A percentile compares a stretch with the other conserved stretches of the same genome.
phyloP scores from a whole-genome alignment of 768 basidiomycete species.

The Suillus cothurnatus region DNA sequence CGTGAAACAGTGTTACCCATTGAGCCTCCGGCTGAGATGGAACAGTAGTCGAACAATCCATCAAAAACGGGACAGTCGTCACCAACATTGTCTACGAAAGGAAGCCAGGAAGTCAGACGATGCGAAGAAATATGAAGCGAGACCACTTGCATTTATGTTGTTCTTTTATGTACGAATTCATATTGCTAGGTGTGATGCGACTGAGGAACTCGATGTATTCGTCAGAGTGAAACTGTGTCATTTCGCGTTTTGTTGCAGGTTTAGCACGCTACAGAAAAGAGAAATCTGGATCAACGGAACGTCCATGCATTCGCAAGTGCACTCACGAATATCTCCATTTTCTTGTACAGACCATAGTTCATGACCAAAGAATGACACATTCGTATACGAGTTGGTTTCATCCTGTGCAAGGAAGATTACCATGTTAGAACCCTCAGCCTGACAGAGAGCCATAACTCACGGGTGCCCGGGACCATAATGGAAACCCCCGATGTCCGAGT shows the following conservation, averaged over 20 bases:
- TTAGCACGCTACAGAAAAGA: conserved; percentile 77
- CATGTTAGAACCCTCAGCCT: conserved; percentile 1
- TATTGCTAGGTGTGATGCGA: conserved; percentile 92
- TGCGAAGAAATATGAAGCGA: background rate
- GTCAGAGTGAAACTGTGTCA: conserved; percentile 99
- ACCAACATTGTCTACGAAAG: conserved; percentile 83
- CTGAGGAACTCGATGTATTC: conserved; percentile 98
- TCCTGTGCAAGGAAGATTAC: conserved; percentile 45
- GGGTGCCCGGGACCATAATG: conserved; percentile 99
- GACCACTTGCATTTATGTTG: conserved; percentile 87
- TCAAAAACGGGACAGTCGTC: conserved; percentile 99
- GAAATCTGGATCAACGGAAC: conserved; percentile 5
- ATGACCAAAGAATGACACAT: conserved; percentile 99
- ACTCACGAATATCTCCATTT: conserved; percentile 99
- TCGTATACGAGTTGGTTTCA: conserved; percentile 97
- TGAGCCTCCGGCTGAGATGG: conserved; percentile 98
- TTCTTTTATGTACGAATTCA: conserved; percentile 91
- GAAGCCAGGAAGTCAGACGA: conserved; percentile 1
- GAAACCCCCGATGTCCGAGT: conserved; percentile 98
- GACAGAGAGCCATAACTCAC: conserved; percentile 42
- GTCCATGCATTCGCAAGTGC: background rate
- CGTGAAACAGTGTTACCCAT: conserved; percentile 71
- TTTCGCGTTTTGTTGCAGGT: conserved; percentile 98
- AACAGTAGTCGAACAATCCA: conserved; percentile 97
- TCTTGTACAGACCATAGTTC: conserved; percentile 99